phyloP scores from a whole-genome alignment of 2,329 filamentous ascomycete genomes.

The Fusarium nodosum region DNA sequence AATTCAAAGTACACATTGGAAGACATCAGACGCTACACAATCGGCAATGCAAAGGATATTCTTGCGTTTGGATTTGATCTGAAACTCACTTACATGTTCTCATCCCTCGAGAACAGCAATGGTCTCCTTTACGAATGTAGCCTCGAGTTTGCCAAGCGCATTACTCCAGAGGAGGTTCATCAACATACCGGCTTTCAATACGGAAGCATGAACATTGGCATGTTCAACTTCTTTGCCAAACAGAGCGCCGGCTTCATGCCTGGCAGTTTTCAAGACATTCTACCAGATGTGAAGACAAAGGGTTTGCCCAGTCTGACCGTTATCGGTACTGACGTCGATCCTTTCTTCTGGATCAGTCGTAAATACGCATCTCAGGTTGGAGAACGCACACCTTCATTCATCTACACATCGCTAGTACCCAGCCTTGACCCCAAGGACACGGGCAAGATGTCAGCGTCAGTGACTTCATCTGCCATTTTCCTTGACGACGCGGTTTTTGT shows the following conservation, averaged over 20 bases:
- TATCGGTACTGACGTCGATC: slow-evolving; percentile 15
- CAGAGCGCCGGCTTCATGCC: slow-evolving; percentile 15
- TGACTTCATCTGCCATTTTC: slow-evolving; percentile 12
- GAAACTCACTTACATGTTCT: slow-evolving; percentile 14
- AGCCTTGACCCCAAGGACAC: slow-evolving; percentile 3
- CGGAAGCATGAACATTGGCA: slow-evolving; percentile 16
- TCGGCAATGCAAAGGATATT: slow-evolving; percentile 14
- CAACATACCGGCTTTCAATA: slow-evolving; percentile 13
- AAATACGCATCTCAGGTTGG: slow-evolving; percentile 17
- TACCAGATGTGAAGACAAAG: slow-evolving; percentile 11
- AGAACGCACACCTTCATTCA: slow-evolving; percentile 7
- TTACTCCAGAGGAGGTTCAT: slow-evolving; percentile 16
- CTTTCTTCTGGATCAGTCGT: slow-evolving; percentile 19
- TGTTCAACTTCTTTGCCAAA: slow-evolving; percentile 18
- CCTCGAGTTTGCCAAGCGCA: slow-evolving; percentile 15
- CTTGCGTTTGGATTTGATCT: slow-evolving; percentile 15
- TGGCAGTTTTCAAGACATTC: slow-evolving; percentile 11
- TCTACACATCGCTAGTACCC: slow-evolving; percentile 15
- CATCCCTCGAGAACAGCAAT: slow-evolving; percentile 8
- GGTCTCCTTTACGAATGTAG: slow-evolving; percentile 7
- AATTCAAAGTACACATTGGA: slow-evolving; percentile 18
- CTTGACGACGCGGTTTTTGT: slow-evolving; percentile 1
- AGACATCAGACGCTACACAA: slow-evolving; percentile 12
- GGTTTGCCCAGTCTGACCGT: slow-evolving; percentile 8
- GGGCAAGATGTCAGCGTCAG: slow-evolving; percentile 6